phyloP scores from a whole-genome alignment of 768 basidiomycete species.

The Leccinum uliginosum region DNA sequence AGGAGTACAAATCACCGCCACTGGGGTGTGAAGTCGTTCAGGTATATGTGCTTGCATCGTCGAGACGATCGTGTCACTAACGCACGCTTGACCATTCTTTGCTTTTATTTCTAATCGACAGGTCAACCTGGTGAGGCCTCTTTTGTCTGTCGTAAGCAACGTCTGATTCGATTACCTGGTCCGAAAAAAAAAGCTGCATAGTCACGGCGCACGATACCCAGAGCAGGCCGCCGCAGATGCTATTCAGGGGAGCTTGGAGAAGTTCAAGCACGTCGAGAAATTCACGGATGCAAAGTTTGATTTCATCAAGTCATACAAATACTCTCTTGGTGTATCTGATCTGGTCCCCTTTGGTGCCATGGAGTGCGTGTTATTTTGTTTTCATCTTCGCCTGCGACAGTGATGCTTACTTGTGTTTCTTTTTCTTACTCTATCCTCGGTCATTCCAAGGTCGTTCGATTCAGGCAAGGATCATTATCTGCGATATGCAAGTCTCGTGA shows the following conservation, averaged over 20 bases:
- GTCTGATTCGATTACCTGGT: neutral
- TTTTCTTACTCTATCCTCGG: neutral
- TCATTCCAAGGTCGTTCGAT: constrained; percentile 38
- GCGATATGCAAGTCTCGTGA: constrained; percentile 50
- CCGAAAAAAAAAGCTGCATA: constrained; percentile 48
- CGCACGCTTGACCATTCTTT: neutral
- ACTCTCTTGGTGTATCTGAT: constrained; percentile 51
- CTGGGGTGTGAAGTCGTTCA: neutral
- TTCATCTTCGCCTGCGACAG: constrained; percentile 41
- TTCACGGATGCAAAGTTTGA: constrained; percentile 42
- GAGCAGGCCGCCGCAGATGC: constrained; percentile 39
- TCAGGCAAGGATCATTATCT: constrained; percentile 46
- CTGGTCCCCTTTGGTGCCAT: constrained; percentile 62
- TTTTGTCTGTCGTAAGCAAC: neutral
- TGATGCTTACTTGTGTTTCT: constrained; percentile 17
- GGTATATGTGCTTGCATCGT: neutral
- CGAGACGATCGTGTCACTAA: neutral
- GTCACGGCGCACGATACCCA: constrained; percentile 76
- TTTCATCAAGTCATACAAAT: constrained; percentile 55
- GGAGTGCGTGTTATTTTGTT: constrained; percentile 52
- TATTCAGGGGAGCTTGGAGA: constrained; percentile 46
- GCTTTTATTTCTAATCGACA: neutral
- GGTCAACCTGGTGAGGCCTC: neutral
- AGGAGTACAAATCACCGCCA: neutral
- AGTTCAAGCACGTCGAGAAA: constrained; percentile 43